phyloP scores from a whole-genome alignment of 768 basidiomycete genomes.

The Xerocomellus dryophilus region DNA sequence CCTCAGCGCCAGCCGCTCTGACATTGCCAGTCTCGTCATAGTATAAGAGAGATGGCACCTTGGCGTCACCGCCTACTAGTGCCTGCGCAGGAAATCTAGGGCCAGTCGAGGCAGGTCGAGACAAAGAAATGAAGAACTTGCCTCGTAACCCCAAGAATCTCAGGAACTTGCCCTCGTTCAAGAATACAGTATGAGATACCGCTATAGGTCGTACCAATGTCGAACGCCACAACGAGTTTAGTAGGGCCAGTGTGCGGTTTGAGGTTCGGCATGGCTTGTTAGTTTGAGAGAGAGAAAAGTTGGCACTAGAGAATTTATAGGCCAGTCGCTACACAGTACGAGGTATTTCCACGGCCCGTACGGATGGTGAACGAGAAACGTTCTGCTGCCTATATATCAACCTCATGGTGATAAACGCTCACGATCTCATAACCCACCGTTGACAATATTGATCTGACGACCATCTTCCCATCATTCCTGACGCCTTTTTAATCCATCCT shows the following conservation, averaged over 20 bases:
- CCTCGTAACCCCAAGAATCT: conserved; percentile 12
- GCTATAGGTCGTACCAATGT: conserved; percentile 47
- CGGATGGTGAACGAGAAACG: neutral
- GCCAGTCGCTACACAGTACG: neutral
- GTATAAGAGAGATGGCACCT: conserved; percentile 44
- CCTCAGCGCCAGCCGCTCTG: conserved; percentile 41
- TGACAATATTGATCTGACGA: neutral
- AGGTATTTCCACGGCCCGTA: neutral
- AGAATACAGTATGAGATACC: conserved; percentile 39
- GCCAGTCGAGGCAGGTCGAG: neutral
- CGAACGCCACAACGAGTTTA: conserved; percentile 44
- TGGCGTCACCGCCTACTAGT: conserved; percentile 38
- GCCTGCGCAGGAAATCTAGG: conserved; percentile 39
- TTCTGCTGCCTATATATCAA: neutral
- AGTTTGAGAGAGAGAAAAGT: neutral
- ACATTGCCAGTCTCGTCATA: conserved; percentile 38
- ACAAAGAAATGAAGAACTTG: neutral
- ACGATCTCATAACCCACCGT: neutral
- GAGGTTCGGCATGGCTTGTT: conserved; percentile 1
- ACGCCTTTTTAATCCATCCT: neutral
- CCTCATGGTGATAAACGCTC: neutral
- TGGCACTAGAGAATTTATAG: neutral
- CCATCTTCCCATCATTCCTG: neutral
- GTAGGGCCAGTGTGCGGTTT: conserved; percentile 5
- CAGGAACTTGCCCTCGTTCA: conserved; percentile 8